These are phyloP conservation scores for Silene conica DNA, from an alignment of 148 eudicot genomes.

Conservation along the genomic window DNA sequence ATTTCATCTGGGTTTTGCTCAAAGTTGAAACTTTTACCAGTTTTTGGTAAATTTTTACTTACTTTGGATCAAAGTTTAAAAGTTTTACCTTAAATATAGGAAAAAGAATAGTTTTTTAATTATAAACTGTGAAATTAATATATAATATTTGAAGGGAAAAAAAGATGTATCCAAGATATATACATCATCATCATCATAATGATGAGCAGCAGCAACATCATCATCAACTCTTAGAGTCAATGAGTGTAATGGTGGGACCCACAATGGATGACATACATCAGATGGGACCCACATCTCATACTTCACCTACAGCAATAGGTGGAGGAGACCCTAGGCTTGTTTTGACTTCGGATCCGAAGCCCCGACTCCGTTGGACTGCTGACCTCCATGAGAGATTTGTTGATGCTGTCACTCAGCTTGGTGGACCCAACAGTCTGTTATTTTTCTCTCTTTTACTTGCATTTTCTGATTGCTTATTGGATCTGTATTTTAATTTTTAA, in stretches of 20 bases:
- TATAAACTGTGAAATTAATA: too few relatives aligned
- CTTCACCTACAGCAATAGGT: background rate
- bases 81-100: background rate
- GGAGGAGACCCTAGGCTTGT: slow-evolving; percentile 56
- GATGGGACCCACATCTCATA: slow-evolving; percentile 21
- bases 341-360: slow-evolving; percentile 73
- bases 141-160: background rate
- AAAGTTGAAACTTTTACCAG: background rate
- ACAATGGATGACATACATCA: slow-evolving; percentile 34
- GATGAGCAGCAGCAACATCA: slow-evolving; percentile 15
- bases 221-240: slow-evolving; percentile 30
- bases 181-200: slow-evolving; percentile 26
- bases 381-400: slow-evolving; percentile 85
- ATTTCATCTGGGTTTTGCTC: background rate
- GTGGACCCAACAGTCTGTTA: slow-evolving; percentile 67
- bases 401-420: slow-evolving; percentile 88
- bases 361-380: slow-evolving; percentile 80
- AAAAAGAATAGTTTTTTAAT: background rate
- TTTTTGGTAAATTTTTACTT: too few relatives aligned
- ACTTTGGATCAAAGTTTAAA: too few relatives aligned
- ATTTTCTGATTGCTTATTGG: background rate
- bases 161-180: slow-evolving; percentile 48
- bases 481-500: too few relatives aligned
- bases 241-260: slow-evolving; percentile 29
- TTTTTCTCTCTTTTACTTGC: background rate